A percentile compares a stretch with the other conserved stretches of the same genome.
phyloP scores from a whole-genome alignment of 1,284 basidiomycete genomes.

The Entoloma clypeatum region DNA sequence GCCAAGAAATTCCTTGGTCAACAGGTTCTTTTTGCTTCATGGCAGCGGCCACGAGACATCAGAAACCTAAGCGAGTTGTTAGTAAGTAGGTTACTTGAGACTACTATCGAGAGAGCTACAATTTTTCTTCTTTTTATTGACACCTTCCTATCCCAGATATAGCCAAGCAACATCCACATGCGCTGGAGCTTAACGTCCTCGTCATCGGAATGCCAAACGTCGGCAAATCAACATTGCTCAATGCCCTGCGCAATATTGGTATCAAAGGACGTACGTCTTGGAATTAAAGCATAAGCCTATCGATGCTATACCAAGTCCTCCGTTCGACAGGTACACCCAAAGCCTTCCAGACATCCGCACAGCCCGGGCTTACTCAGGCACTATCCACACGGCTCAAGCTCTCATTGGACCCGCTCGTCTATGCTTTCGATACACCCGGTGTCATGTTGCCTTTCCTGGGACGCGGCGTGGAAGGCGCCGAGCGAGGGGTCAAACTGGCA shows the following conservation, averaged over 20 bases:
- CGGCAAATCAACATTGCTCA: conserved; percentile 93
- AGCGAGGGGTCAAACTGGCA: conserved; percentile 90
- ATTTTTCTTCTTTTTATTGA: conserved; percentile 15
- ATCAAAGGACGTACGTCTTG: conserved; percentile 73
- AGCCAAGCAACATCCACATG: conserved; percentile 61
- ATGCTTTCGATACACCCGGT: conserved; percentile 95
- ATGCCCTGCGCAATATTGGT: conserved; percentile 86
- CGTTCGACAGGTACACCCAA: conserved; percentile 52
- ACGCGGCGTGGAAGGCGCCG: conserved; percentile 76
- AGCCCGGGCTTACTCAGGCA: conserved; percentile 84
- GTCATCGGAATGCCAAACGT: conserved; percentile 99
- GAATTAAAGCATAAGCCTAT: background rate
- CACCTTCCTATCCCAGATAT: conserved; percentile 50
- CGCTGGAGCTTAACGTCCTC: conserved; percentile 79
- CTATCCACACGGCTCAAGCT: conserved; percentile 83
- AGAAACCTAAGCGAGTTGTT: conserved; percentile 58
- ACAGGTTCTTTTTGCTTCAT: conserved; percentile 64
- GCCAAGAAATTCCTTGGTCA: conserved; percentile 63
- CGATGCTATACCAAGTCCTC: conserved; percentile 5
- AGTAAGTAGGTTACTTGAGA: conserved; percentile 56
- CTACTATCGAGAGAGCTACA: conserved; percentile 5
- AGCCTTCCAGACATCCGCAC: conserved; percentile 84
- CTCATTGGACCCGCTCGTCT: conserved; percentile 76
- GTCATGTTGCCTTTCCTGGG: conserved; percentile 98
- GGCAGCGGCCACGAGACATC: conserved; percentile 63